A percentile compares a stretch with the other conserved stretches of the same genome.
These are phyloP conservation scores for Aphanoascus verrucosus DNA, from an alignment of 2,329 filamentous ascomycete genomes.

Conservation along the genomic window DNA sequence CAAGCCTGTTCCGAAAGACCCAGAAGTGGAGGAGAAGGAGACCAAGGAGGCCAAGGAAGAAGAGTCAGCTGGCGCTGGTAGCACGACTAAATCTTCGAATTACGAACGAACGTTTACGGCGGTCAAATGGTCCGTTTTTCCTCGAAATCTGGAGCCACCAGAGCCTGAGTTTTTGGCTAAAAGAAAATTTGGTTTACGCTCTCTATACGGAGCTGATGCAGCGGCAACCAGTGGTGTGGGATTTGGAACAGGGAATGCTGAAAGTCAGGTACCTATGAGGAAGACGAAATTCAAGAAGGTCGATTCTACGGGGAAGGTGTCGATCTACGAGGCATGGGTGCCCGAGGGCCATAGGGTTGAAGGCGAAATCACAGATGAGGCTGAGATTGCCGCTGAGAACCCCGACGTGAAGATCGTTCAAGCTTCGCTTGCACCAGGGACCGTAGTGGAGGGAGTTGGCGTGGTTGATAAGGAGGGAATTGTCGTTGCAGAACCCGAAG, in stretches of 20 bases:
- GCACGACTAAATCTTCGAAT: constrained; percentile 13
- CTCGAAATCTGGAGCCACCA: constrained; percentile 46
- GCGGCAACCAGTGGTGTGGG: constrained; percentile 25
- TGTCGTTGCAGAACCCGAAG: constrained; percentile 42
- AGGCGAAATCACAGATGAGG: constrained; percentile 61
- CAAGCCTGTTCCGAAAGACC: constrained; percentile 44
- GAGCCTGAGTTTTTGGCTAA: constrained; percentile 55
- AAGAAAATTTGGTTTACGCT: constrained; percentile 48
- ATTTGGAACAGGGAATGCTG: constrained; percentile 15
- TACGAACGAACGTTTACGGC: constrained; percentile 41
- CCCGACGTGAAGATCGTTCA: constrained; percentile 26
- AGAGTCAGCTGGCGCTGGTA: constrained; percentile 23
- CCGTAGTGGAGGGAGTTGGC: constrained; percentile 48
- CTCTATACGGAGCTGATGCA: constrained; percentile 33
- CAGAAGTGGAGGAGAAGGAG: constrained; percentile 30
- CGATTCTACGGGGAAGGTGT: constrained; percentile 67
- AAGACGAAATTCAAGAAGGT: constrained; percentile 69
- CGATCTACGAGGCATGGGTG: constrained; percentile 73
- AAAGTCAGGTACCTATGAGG: constrained; percentile 50
- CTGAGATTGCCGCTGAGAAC: constrained; percentile 38
- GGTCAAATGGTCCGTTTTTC: constrained; percentile 49
- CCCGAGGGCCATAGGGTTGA: constrained; percentile 68
- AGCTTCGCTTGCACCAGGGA: constrained; percentile 44
- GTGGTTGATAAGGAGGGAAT: constrained; percentile 53
- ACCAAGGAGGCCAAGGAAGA: constrained; percentile 25